Evolutionary conservation across 495 filamentous ascomycete genomes (phyloP).

Genomic region (Penicillium canariense): DNA sequence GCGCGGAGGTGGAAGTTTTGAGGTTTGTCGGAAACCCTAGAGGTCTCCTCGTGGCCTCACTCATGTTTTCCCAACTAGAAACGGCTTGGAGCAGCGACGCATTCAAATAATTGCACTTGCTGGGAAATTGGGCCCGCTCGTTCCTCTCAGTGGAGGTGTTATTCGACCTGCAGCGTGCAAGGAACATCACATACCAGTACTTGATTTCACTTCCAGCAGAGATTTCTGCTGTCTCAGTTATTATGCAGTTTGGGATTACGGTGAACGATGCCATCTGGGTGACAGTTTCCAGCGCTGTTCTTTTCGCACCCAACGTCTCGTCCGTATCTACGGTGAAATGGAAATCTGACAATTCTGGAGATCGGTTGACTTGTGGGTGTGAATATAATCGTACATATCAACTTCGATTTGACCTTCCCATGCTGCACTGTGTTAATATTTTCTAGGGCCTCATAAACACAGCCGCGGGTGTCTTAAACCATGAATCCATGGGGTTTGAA

Average conservation of each 20-base stretch:
- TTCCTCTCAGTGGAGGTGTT: constrained; percentile 29
- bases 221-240: constrained; percentile 41
- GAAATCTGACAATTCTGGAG: constrained; percentile 44
- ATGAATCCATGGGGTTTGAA: constrained; percentile 15
- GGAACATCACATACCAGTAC: constrained; percentile 29
- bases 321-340: constrained; percentile 42
- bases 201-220: constrained; percentile 39
- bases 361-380: constrained; percentile 44
- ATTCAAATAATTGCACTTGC: constrained; percentile 43
- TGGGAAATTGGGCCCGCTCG: constrained; percentile 28
- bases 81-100: constrained; percentile 27
- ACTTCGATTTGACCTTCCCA: not conserved
- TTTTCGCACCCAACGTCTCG: constrained; percentile 42
- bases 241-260: constrained; percentile 46
- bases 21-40: not conserved
- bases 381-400: constrained; percentile 36
- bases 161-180: constrained; percentile 29
- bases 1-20: not conserved
- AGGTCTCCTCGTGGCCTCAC: not conserved
- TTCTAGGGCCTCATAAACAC: constrained; percentile 46
- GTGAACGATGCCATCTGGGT: constrained; percentile 39
- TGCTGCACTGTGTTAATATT: too few species aligned
- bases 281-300: constrained; percentile 40
- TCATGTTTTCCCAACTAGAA: not conserved
- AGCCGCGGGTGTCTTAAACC: constrained; percentile 16